Conservation (phyloP, 2,329 filamentous ascomycete species). For the Trichoderma lentiforme region DNA sequence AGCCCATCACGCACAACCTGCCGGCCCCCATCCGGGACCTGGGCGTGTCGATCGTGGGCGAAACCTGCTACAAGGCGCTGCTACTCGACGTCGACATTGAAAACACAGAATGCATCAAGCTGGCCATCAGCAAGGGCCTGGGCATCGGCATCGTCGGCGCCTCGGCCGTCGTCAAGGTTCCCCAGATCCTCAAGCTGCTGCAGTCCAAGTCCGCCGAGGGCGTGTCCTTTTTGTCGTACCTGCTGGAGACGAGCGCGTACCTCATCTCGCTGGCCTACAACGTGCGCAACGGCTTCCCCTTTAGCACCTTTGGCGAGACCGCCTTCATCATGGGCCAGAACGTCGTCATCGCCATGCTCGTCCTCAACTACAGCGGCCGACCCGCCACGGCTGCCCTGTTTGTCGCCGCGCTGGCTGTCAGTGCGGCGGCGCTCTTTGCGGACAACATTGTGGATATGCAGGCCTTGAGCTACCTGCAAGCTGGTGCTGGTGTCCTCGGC, state of each 20-base stretch:
- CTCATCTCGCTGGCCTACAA: slow-evolving; percentile 92
- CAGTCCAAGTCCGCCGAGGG: slow-evolving; percentile 76
- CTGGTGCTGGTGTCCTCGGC: slow-evolving; percentile 75
- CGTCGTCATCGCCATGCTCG: slow-evolving; percentile 79
- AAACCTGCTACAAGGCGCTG: slow-evolving; percentile 79
- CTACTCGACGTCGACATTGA: slow-evolving; percentile 79
- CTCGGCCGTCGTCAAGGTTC: slow-evolving; percentile 90
- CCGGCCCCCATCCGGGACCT: slow-evolving; percentile 72
- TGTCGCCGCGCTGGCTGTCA: slow-evolving; percentile 69
- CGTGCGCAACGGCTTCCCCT: slow-evolving; percentile 83
- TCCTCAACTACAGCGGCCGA: slow-evolving; percentile 77
- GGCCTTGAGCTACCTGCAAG: slow-evolving; percentile 72
- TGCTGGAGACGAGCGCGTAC: slow-evolving; percentile 85
- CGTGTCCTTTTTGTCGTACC: slow-evolving; percentile 84
- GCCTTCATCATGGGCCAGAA: slow-evolving; percentile 91
- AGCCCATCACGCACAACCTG: slow-evolving; percentile 69
- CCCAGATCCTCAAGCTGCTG: slow-evolving; percentile 91
- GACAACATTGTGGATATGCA: slow-evolving; percentile 62
- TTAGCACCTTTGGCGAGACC: slow-evolving; percentile 95
- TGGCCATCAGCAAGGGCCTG: slow-evolving; percentile 86
- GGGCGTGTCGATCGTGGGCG: slow-evolving; percentile 75
- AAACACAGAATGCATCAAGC: slow-evolving; percentile 76
- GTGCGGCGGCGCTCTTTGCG: slow-evolving; percentile 67
- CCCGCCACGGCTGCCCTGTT: slow-evolving; percentile 69
- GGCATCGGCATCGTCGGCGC: slow-evolving; percentile 91